phyloP scores from a whole-genome alignment of 2,329 filamentous ascomycete genomes.

The Aspergillus pseudoterreus region DNA sequence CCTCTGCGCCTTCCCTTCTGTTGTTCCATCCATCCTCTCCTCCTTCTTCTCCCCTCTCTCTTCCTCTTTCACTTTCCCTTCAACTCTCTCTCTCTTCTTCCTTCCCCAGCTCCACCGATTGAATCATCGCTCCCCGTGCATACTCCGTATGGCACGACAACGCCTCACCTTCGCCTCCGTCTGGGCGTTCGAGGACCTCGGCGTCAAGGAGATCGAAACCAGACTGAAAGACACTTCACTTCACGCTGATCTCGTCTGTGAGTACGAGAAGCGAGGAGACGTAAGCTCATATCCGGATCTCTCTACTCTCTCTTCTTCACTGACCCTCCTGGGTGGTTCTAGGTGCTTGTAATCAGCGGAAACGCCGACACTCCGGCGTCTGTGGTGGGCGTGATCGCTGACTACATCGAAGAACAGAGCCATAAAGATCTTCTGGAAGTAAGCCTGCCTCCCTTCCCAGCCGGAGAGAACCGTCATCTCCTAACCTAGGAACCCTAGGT shows the following conservation, averaged over 20 bases:
- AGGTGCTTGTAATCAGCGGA: constrained; percentile 27
- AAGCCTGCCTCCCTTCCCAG: constrained; percentile 4
- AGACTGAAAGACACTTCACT: background rate
- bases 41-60: background rate
- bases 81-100: background rate
- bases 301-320: background rate
- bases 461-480: background rate
- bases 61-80: background rate
- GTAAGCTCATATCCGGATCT: constrained; percentile 13
- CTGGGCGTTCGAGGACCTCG: constrained; percentile 30
- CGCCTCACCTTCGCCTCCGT: constrained; percentile 28
- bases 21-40: background rate
- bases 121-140: constrained; percentile 9
- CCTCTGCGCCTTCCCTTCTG: background rate
- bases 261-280: constrained; percentile 21
- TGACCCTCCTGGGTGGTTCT: background rate
- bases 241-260: constrained; percentile 6
- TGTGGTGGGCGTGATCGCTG: constrained; percentile 8
- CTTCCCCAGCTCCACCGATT: background rate
- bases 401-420: constrained; percentile 27
- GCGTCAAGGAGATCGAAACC: constrained; percentile 17
- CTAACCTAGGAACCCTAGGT: constrained; percentile 10
- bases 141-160: background rate
- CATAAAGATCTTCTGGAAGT: constrained; percentile 33
- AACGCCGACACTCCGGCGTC: constrained; percentile 15